These are phyloP conservation scores for Neurospora sp. DNA, from an alignment of 2,329 filamentous ascomycete genomes.

Conservation along the genomic window DNA sequence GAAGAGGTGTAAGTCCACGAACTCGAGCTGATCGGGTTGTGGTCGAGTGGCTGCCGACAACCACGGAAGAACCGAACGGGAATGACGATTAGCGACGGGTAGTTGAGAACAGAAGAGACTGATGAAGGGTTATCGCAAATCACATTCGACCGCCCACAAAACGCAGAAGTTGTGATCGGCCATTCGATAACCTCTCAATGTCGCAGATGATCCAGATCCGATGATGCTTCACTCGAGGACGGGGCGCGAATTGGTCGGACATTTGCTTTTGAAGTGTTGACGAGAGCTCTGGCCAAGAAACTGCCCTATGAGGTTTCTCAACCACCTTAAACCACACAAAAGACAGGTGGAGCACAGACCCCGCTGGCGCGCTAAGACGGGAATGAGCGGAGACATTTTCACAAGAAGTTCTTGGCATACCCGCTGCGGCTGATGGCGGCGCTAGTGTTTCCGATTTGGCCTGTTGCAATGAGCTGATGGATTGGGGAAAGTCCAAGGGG, in stretches of 20 bases:
- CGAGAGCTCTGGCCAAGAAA: background rate
- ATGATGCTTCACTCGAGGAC: background rate
- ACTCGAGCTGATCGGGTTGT: background rate
- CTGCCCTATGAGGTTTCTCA: background rate
- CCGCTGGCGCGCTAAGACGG: background rate
- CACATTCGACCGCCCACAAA: background rate
- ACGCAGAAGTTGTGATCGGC: background rate
- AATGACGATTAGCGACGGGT: background rate
- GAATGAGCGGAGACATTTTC: background rate
- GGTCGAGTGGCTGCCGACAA: background rate
- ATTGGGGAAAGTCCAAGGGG: constrained; percentile 11
- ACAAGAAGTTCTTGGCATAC: background rate
- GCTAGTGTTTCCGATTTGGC: constrained; percentile 28
- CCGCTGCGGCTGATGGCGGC: constrained; percentile 19
- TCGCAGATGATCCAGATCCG: background rate
- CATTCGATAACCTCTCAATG: background rate
- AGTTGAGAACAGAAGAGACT: background rate
- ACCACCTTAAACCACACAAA: background rate
- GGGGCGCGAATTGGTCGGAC: background rate
- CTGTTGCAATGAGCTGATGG: constrained; percentile 17
- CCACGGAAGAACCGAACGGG: background rate
- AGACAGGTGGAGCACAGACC: background rate
- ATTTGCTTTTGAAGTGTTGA: background rate
- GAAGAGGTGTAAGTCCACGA: background rate
- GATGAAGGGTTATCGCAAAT: background rate